Percentiles rank a stretch among this genome's conserved stretches.
Conservation (phyloP, 148 eudicot species). For the Persicaria maculosa region DNA sequence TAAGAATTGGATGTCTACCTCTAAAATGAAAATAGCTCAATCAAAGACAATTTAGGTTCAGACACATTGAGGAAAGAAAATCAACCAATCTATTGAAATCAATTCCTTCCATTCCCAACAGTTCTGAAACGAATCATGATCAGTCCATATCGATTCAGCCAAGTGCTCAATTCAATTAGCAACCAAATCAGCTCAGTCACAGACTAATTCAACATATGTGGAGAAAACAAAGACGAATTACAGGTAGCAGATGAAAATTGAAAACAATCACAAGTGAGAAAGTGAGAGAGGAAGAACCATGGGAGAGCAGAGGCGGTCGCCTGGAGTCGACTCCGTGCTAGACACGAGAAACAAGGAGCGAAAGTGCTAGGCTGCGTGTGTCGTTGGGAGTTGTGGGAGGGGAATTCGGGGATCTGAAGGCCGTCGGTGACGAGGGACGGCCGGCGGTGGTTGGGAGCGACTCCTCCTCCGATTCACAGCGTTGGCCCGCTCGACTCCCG, state of each 20-base stretch:
- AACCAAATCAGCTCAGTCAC: background rate
- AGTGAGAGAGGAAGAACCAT: slow-evolving; percentile 30
- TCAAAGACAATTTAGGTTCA: background rate
- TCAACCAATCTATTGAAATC: background rate
- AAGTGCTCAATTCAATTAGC: background rate
- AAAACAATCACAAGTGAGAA: background rate
- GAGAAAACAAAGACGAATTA: background rate
- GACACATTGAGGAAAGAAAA: background rate
- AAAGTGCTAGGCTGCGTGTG: slow-evolving; percentile 53
- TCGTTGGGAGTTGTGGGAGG: slow-evolving; percentile 13
- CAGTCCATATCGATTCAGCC: background rate
- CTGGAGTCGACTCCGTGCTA: slow-evolving; percentile 59
- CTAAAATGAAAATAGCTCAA: background rate
- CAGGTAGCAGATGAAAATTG: background rate
- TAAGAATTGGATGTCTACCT: background rate
- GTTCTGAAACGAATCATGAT: background rate
- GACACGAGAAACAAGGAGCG: slow-evolving; percentile 46
- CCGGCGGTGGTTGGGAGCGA: too few relatives aligned
- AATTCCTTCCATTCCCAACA: background rate
- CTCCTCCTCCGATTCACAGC: too few relatives aligned
- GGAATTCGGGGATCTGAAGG: too few relatives aligned
- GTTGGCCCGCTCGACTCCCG: too few relatives aligned
- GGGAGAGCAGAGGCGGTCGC: slow-evolving; percentile 51
- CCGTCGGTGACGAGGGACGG: too few relatives aligned
- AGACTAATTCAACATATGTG: background rate